These are phyloP conservation scores for Saccharomycopsis crataegensis DNA, from an alignment of 1,139 yeast species.

Conservation along the genomic window DNA sequence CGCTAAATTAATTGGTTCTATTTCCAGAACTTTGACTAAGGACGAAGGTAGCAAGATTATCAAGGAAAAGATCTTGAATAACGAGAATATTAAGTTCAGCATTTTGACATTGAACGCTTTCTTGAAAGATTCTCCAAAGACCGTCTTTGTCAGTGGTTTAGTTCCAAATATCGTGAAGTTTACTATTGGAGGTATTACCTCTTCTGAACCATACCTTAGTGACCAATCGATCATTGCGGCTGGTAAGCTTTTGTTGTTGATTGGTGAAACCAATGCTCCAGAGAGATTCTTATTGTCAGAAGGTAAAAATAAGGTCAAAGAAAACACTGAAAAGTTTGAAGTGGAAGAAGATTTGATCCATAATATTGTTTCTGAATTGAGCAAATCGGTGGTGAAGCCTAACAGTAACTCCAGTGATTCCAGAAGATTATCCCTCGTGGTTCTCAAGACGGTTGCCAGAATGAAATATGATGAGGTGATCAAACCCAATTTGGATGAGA, in stretches of 20 bases:
- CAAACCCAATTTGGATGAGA: slow-evolving; percentile 43
- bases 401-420: slow-evolving; percentile 65
- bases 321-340: slow-evolving; percentile 28
- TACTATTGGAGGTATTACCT: slow-evolving; percentile 40
- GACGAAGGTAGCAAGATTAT: slow-evolving; percentile 63
- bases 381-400: slow-evolving; percentile 44
- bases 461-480: slow-evolving; percentile 43
- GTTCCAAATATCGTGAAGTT: slow-evolving; percentile 42
- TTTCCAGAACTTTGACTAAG: slow-evolving; percentile 56
- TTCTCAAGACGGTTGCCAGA: slow-evolving; percentile 67
- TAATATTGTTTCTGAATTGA: slow-evolving; percentile 42
- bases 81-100: slow-evolving; percentile 41
- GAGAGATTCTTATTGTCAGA: slow-evolving; percentile 18
- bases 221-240: slow-evolving; percentile 79
- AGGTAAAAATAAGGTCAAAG: slow-evolving; percentile 20
- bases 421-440: slow-evolving; percentile 71
- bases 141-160: slow-evolving; percentile 46
- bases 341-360: slow-evolving; percentile 34
- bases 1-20: slow-evolving; percentile 72
- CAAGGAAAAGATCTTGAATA: slow-evolving; percentile 46
- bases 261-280: slow-evolving; percentile 39
- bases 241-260: slow-evolving; percentile 66
- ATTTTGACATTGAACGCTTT: slow-evolving; percentile 72
- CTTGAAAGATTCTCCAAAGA: slow-evolving; percentile 65
- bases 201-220: slow-evolving; percentile 48